Base-by-base conservation (phyloP, 2,329 filamentous ascomycete genomes). In the Diaporthe nobilis region DNA sequence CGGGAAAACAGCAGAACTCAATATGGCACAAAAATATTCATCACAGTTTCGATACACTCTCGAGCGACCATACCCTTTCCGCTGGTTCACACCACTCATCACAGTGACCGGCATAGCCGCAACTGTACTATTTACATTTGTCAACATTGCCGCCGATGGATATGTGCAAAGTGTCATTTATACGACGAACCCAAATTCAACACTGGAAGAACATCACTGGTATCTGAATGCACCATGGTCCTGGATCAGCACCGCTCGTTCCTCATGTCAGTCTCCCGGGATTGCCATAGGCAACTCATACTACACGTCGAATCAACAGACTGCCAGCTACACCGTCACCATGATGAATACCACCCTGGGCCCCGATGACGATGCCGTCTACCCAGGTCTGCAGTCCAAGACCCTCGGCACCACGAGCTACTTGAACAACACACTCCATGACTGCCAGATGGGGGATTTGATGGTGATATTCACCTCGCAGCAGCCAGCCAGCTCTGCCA, bases 21-120 rank as follows among this genome's bases (percentile, higher is more conserved):
- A 13, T 2, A 75, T 75, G 73, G 58, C 73, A 7, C 17, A 25
- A 3, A 44, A 44, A 15, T 53, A 76, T 39, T 47, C 47, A 22
- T 76, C 74, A 6, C 25, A 22, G 17, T 76, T 76, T 55, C 71
- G 63, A 17, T 76, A 76, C 25, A 51, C 74, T 28, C 65, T 76
- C 51, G 74, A 76, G 47, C 74, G 74, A 4, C 63, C 74, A 13
- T 76, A 76, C 25, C 74, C 74, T n/a, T 76, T 76, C n/a, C 74
- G 74, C 44, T 76, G 74, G 74, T 76, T 76, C 31, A 73, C 74
- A 3, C 74, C 74, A 39, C 42, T 76, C 2, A 49, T 74, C 28
- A 60, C 63, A 13, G 47, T 67, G 10, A 22, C 28, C 13, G 71
- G 71, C 4, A 17, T 55, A 17, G 55, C 44, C 1, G 44, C 71